Base-by-base conservation (phyloP, 2,329 filamentous ascomycete genomes). In the Diplodia corticola region DNA sequence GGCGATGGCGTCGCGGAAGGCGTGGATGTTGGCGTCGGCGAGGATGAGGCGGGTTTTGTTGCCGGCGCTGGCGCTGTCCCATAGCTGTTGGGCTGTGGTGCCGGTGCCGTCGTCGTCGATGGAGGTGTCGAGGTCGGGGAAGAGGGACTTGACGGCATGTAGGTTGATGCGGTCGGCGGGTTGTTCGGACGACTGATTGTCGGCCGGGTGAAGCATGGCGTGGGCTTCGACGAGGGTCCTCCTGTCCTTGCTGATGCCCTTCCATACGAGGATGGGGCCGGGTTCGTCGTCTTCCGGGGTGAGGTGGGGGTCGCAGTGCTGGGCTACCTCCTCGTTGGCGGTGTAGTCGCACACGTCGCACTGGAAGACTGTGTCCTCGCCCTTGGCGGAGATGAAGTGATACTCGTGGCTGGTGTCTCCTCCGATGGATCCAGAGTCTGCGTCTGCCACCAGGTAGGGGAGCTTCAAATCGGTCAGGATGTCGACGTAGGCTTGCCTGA, bases 371-470 rank as follows among this genome's bases (percentile, higher is more conserved):
- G 87, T 89, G 73, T 99, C 95, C 76, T 98, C 95, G 7, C 95
- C 95, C 59, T 90, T 88, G 0, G 85, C 75, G 33, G 89, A 92
- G 1, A 90, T 85, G 60, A 97, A 89, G 75, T 97, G 95, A 75
- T 96, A 99, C 73, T 99, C 95, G 75, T 99, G 95, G 76, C 93
- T 98, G 44, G 97, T 80, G 70, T 89, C 90, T 13, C 95, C 95
- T 35, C 95, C 95, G 86, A 99, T 99, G 70, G 92, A 91, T n/a
- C 95, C 95, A 0, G 94, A 97, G 76, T 93, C 93, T 6, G 95
- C 95, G 71, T 92, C 88, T 1, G 94, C 94, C 22, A 96, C 89
- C 0, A 96, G 77, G 70, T 95, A 92, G 0, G 92, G 92, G 15
- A 99, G 77, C 70, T 89, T 92, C 37, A 99, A 82, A 67, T 96